Conservation (phyloP, 352 stramenopile species). For the Phytophthora aleatoria region DNA sequence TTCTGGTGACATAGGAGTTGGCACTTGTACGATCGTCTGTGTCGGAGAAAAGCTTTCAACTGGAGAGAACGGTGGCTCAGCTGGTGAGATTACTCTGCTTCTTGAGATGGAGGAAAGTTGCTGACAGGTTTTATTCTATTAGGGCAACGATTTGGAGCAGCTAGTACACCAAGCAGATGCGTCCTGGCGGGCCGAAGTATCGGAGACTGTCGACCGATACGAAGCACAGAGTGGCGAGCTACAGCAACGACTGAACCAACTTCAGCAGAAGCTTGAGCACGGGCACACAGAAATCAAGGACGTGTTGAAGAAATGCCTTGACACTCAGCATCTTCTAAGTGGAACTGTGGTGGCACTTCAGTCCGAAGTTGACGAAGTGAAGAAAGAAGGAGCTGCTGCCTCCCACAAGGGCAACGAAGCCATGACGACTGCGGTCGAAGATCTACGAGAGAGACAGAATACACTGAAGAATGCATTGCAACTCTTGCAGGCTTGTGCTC, state of each 20-base stretch:
- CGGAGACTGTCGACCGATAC: conserved; percentile 8
- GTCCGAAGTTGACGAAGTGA: conserved; percentile 51
- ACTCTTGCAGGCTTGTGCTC: conserved; percentile 48
- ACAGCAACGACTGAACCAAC: conserved; percentile 22
- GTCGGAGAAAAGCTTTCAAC: conserved; percentile 59
- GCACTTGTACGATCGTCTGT: conserved; percentile 55
- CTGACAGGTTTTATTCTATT: background rate
- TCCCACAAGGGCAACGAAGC: conserved; percentile 7
- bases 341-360: conserved; percentile 61
- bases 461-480: conserved; percentile 53
- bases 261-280: conserved; percentile 22
- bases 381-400: conserved; percentile 8
- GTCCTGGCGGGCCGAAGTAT: conserved; percentile 25
- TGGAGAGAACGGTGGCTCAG: conserved; percentile 49
- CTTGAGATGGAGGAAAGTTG: background rate
- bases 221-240: conserved; percentile 24
- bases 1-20: conserved; percentile 45
- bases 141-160: conserved; percentile 40
- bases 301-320: conserved; percentile 57
- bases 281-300: conserved; percentile 49
- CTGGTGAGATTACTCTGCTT: conserved; percentile 33
- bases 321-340: conserved; percentile 68
- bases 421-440: conserved; percentile 38
- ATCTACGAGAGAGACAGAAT: conserved; percentile 55
- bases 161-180: conserved; percentile 33